Evolutionary conservation across 2,329 filamentous ascomycete genomes (phyloP), one percentile per base, ranked within the genome.

Genomic region (Colletotrichum sp.): DNA sequence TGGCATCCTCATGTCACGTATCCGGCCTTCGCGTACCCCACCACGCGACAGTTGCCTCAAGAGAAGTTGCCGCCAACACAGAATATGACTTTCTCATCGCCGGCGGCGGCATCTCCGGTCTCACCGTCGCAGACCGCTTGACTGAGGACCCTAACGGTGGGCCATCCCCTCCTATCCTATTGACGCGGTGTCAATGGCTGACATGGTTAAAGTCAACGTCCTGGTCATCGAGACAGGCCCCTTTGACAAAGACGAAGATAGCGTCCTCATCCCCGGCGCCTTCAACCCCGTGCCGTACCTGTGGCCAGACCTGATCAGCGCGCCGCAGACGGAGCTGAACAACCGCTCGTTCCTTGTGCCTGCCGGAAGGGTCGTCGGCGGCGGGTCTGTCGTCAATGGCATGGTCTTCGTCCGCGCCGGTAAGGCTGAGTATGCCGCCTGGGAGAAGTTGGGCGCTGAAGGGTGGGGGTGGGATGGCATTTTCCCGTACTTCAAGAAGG

Each of bases 401-500:
- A 82, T 86, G 79, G 80, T 85, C 27, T 85, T 83, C 75, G 81
- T 83, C 39, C 81, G 84, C 15, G 82, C 84, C 4, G 80, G 81
- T 5, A 78, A 79, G 22, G 78, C 80, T 1, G 86, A 87, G 59
- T 88, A 87, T 61, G 81, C 88, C 61, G 81, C 82, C 2, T 90
- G 88, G 88, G 83, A 83, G 49, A 79, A 80, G 4, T 77, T 90
- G 5, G 88, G 87, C 0, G 88, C 88, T 57, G 79, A 83, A 1
- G 87, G 85, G 8, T 88, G 86, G 82, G 80, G 86, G 1, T 83
- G 80, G 81, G 72, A 81, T 22, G 70, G 78, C 7, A 55, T 90
- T 6, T 79, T 86, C 0, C 87, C 85, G 0, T 89, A 88, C 61
- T 85, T 89, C 72, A 84, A 82, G 27, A 88, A 88, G 79, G 86